Base-by-base conservation (phyloP, 345 rosid genomes). In the Melastoma malabathricum region DNA sequence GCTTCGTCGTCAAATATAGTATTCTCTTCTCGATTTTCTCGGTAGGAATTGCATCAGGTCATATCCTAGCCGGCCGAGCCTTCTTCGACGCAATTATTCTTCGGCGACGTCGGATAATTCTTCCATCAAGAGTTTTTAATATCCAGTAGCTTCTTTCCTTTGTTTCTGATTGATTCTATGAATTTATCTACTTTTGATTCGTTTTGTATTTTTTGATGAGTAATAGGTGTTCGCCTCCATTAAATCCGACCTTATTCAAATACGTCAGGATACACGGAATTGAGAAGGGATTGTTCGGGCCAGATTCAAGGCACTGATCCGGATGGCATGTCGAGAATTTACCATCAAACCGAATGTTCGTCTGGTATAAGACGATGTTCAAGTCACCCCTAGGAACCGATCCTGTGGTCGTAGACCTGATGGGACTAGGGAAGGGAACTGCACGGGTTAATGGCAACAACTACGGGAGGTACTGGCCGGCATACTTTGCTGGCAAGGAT, bases 361-460 rank as follows among this genome's bases (percentile, higher is more conserved):
- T 76, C 18, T 83, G 82, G 92, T 86, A 86, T 61, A 50, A 80
- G 93, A 64, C 89, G 43, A 61, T 59, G 0, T 81, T 81, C 67
- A 54, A 67, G 52, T 51, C 84, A 16, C 89, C 84, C 3, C 3
- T 62, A n/a, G 89, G 89, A 2, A 62, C 54, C 1, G 83, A 83
- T 18, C 89, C 86, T 0, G 86, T 83, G 18, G 81, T 81, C 10
- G 75, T 81, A 25, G 89, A 86, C 74, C 64, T 83, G 16, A 55
- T 46, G 51, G 89, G 94, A 15, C 52, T 83, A 38, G 84, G 94
- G 20, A 87, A 83, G 56, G 96, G 96, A 2, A 53, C 47, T 15
- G 89, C 84, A 31, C 81, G 94, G 94, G 72, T 83, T 17, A 87
- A 84, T 13, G 94, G 89, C 23, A 57, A 58, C 29, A 84, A 69